These are phyloP conservation scores for Gillenia trifoliata DNA, from an alignment of 306 rosid genomes.

Conservation along the genomic window DNA sequence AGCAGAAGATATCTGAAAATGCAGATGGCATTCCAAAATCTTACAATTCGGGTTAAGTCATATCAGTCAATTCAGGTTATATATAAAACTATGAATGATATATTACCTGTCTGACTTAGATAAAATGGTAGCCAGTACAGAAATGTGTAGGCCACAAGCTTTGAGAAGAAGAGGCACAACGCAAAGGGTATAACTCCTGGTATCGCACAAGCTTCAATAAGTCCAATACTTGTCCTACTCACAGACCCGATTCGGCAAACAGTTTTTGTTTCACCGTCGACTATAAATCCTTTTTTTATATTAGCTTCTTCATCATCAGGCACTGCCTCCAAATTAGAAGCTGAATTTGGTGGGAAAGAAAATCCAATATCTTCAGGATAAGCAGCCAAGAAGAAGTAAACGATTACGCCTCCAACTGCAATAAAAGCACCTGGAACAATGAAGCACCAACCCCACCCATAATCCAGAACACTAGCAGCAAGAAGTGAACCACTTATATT, in stretches of 20 bases:
- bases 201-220: constrained; percentile 61
- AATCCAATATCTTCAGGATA: constrained; percentile 68
- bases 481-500: constrained; percentile 72
- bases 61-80: background rate
- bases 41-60: background rate
- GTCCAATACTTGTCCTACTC: constrained; percentile 49
- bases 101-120: constrained; percentile 66
- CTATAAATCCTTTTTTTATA: background rate
- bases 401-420: constrained; percentile 52
- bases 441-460: constrained; percentile 91
- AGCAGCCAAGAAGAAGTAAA: constrained; percentile 57
- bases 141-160: constrained; percentile 85
- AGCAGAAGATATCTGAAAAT: background rate
- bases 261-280: constrained; percentile 2
- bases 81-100: constrained; percentile 1
- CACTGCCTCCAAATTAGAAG: constrained; percentile 9
- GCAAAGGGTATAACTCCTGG: constrained; percentile 84
- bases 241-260: constrained; percentile 19
- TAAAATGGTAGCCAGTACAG: constrained; percentile 82
- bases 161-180: constrained; percentile 75
- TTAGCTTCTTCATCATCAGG: constrained; percentile 43
- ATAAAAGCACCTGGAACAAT: constrained; percentile 49
- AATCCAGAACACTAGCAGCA: constrained; percentile 70
- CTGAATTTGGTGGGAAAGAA: constrained; percentile 21
- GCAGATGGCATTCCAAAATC: background rate